Percentiles rank a stretch among this genome's conserved stretches.
These are phyloP conservation scores for Abelmoschus esculentus DNA, from an alignment of 345 rosid genomes.

Conservation along the genomic window DNA sequence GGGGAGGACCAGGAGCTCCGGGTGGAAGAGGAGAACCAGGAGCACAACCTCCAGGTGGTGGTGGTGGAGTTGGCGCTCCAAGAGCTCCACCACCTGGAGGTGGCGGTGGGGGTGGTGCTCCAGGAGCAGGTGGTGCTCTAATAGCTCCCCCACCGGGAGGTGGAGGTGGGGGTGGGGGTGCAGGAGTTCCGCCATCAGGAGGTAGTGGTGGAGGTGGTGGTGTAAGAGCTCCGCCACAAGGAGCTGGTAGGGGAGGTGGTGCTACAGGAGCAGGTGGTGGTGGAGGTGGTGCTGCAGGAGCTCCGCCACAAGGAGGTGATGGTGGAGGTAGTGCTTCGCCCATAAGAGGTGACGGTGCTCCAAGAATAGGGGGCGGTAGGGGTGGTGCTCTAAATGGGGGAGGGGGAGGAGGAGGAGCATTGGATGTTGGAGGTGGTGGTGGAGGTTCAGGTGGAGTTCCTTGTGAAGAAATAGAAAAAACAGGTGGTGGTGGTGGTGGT, in stretches of 20 bases:
- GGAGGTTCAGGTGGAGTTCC: not conserved
- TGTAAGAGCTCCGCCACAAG: too few species aligned
- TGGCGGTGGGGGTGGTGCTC: constrained; percentile 40
- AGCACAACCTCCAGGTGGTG: not conserved
- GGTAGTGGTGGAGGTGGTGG: not conserved
- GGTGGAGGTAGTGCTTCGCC: not conserved
- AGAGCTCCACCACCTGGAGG: constrained; percentile 4
- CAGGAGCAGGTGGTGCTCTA: constrained; percentile 36
- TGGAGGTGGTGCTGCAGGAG: not conserved
- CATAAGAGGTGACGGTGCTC: constrained; percentile 18
- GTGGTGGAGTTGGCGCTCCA: constrained; percentile 1
- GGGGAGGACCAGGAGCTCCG: constrained; percentile 24
- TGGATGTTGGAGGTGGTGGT: too few species aligned
- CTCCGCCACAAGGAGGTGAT: not conserved
- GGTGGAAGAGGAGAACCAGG: constrained; percentile 34
- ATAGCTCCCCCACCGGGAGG: constrained; percentile 3
- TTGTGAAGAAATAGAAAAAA: too few species aligned
- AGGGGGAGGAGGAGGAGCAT: constrained; percentile 9
- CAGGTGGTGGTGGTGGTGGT: constrained; percentile 11
- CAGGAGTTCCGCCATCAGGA: too few species aligned
- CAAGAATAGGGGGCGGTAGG: not conserved
- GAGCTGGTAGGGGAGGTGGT: constrained; percentile 11
- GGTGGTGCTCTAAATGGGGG: not conserved
- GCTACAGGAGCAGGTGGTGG: too few species aligned
- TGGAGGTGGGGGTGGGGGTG: constrained; percentile 35